Evolutionary conservation across 768 basidiomycete genomes (phyloP).

Genomic region (Boletus rubroflammeus): DNA sequence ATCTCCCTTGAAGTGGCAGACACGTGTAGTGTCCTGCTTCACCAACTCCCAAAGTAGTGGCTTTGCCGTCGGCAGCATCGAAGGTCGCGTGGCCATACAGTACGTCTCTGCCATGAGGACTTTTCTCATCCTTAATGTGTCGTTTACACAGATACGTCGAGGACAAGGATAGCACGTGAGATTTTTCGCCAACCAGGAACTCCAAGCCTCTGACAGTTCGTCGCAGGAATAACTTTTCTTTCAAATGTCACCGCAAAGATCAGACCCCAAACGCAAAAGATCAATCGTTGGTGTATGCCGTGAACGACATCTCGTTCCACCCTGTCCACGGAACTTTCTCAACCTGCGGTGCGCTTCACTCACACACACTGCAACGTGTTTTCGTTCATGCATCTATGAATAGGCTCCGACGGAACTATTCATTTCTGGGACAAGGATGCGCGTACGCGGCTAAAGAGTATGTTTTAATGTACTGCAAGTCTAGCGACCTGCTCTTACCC

Average conservation of each 20-base stretch:
- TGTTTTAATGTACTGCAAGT: neutral
- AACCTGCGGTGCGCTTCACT: conserved; percentile 55
- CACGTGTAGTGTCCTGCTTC: conserved; percentile 81
- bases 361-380: conserved; percentile 21
- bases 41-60: conserved; percentile 62
- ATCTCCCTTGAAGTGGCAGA: conserved; percentile 94
- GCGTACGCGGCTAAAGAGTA: conserved; percentile 88
- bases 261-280: conserved; percentile 53
- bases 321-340: conserved; percentile 82
- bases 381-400: conserved; percentile 5
- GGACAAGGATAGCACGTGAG: conserved; percentile 71
- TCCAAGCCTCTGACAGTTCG: neutral
- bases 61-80: conserved; percentile 82
- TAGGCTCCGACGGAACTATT: conserved; percentile 81
- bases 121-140: neutral
- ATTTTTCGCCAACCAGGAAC: conserved; percentile 11
- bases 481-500: neutral
- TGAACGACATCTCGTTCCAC: conserved; percentile 86
- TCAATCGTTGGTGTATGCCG: conserved; percentile 71
- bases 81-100: conserved; percentile 96
- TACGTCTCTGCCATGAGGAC: conserved; percentile 41
- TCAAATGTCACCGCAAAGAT: conserved; percentile 77
- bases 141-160: conserved; percentile 65
- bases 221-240: conserved; percentile 75
- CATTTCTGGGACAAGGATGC: conserved; percentile 96